Conservation (phyloP, 306 rosid species). For the Prunus armeniaca region DNA sequence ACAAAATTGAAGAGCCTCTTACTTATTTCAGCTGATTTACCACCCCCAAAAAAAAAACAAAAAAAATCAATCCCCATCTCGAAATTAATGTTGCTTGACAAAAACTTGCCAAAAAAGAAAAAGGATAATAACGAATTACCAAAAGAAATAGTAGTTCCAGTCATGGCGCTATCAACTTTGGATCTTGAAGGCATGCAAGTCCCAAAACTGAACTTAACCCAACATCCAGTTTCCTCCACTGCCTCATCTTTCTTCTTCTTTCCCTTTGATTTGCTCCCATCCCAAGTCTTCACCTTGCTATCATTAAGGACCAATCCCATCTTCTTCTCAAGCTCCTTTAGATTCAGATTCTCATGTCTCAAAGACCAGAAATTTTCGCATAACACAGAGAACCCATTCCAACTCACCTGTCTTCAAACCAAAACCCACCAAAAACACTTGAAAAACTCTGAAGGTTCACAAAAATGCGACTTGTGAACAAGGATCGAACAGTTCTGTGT, state of each 20-base stretch:
- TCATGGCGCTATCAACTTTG: constrained; percentile 68
- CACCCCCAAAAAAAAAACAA: neutral
- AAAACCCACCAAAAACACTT: constrained; percentile 1
- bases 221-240: constrained; percentile 58
- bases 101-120: neutral
- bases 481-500: neutral
- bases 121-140: constrained; percentile 37
- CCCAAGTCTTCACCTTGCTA: constrained; percentile 63
- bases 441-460: constrained; percentile 9
- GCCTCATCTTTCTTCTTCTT: constrained; percentile 40
- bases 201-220: constrained; percentile 60
- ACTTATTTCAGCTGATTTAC: constrained; percentile 13
- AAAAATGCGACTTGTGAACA: constrained; percentile 1
- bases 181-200: constrained; percentile 83
- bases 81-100: constrained; percentile 1
- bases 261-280: constrained; percentile 51
- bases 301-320: constrained; percentile 72
- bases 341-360: constrained; percentile 23
- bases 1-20: constrained; percentile 7
- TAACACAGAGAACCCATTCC: constrained; percentile 21
- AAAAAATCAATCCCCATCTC: neutral
- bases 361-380: constrained; percentile 16
- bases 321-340: constrained; percentile 25
- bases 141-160: constrained; percentile 48
- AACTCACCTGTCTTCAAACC: constrained; percentile 1